Percentiles rank a stretch among this genome's conserved stretches.
Conservation (phyloP, 116 monocot genomes). For the Posidonia oceanica region DNA sequence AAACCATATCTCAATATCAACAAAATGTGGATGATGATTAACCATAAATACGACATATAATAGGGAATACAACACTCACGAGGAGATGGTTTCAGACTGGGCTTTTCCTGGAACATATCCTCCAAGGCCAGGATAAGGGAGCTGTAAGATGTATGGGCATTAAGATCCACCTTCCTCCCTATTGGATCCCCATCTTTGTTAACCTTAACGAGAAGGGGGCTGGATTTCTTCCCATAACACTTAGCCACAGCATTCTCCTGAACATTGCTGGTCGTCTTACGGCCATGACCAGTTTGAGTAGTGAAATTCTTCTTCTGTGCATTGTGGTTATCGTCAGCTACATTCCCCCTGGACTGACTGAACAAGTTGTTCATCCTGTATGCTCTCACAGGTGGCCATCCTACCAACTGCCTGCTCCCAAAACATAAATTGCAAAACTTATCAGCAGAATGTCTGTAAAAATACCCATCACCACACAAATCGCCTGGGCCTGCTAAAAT, state of each 20-base stretch:
- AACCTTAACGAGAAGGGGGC: constrained; percentile 29
- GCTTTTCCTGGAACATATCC: constrained; percentile 30
- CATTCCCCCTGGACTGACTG: constrained; percentile 24
- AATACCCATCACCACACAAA: not conserved
- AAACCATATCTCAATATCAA: no score
- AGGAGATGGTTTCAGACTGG: no score
- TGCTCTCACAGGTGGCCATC: constrained; percentile 67
- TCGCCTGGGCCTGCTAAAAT: not conserved
- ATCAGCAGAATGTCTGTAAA: not conserved
- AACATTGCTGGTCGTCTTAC: not conserved
- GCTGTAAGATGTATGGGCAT: constrained; percentile 20
- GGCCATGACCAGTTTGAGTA: not conserved
- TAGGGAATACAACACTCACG: no score
- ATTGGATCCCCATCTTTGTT: constrained; percentile 56
- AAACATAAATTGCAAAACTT: not conserved
- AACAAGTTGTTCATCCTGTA: constrained; percentile 60
- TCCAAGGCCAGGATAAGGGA: constrained; percentile 30
- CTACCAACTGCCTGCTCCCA: constrained; percentile 45
- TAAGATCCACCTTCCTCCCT: constrained; percentile 51
- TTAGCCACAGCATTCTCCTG: not conserved
- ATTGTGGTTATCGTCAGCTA: not conserved
- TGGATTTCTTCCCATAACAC: constrained; percentile 10
- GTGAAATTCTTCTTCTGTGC: not conserved
- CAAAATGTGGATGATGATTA: no score
- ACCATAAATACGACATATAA: no score